phyloP scores from a whole-genome alignment of 1,139 yeast genomes.

The Geotrichum citri-aurantii region DNA sequence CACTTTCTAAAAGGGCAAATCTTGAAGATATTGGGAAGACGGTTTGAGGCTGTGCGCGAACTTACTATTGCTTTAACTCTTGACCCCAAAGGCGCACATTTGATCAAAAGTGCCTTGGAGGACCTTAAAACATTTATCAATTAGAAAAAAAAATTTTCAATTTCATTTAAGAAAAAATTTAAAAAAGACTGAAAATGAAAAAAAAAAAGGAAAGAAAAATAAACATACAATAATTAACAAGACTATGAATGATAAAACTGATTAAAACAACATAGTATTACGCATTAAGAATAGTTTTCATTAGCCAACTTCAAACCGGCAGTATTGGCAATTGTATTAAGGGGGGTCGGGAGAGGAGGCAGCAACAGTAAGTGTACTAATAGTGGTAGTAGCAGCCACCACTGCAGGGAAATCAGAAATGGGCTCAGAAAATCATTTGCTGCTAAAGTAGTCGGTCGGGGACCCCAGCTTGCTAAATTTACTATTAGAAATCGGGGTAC shows the following conservation, averaged over 20 bases:
- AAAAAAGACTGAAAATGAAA: background rate
- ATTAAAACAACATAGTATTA: too few species aligned
- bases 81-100: conserved; percentile 89
- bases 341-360: background rate
- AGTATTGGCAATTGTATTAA: background rate
- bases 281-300: background rate
- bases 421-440: background rate
- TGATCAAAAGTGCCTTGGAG: conserved; percentile 81
- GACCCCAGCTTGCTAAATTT: conserved; percentile 1
- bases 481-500: conserved; percentile 23
- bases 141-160: background rate
- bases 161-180: background rate
- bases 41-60: conserved; percentile 73
- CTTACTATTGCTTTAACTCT: conserved; percentile 85
- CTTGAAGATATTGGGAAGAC: conserved; percentile 70
- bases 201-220: too few species aligned
- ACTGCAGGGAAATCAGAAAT: background rate
- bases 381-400: too few species aligned
- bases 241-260: too few species aligned
- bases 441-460: conserved; percentile 7
- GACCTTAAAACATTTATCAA: conserved; percentile 17
- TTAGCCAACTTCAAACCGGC: background rate
- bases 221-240: background rate
- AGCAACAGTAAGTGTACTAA: too few species aligned
- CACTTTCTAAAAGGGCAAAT: conserved; percentile 85